Percentiles rank a stretch among this genome's conserved stretches.
These are phyloP conservation scores for Symbiodinium natans DNA, from an alignment of 73 alveolate species.

Conservation along the genomic window DNA sequence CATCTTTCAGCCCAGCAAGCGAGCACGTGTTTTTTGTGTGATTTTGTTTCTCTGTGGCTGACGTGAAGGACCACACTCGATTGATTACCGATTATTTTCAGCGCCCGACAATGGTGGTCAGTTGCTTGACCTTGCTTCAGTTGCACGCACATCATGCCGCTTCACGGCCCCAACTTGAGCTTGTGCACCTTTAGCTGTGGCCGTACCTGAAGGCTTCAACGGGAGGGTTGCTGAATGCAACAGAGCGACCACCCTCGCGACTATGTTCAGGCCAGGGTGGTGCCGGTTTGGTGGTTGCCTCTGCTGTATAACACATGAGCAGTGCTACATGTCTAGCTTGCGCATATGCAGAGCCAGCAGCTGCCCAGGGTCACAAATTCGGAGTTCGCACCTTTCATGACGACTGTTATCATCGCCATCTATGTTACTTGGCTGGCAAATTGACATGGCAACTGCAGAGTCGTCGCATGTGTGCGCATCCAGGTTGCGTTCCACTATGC, in stretches of 20 bases:
- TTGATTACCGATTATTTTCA: constrained; percentile 50
- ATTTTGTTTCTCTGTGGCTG: neutral
- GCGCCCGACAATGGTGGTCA: constrained; percentile 25
- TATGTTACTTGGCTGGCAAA: neutral
- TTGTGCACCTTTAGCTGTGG: neutral
- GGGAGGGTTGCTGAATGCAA: constrained; percentile 50
- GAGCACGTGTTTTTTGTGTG: neutral
- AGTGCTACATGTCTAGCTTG: no score
- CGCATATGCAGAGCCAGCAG: neutral
- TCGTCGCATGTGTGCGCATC: neutral
- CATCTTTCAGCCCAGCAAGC: neutral
- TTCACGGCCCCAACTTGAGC: neutral
- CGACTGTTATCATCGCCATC: constrained; percentile 24
- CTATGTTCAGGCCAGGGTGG: constrained; percentile 58
- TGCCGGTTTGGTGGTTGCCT: no score
- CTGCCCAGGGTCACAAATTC: constrained; percentile 55
- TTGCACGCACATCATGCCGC: neutral
- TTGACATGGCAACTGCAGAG: neutral
- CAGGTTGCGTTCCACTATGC: neutral
- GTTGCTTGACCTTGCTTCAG: neutral
- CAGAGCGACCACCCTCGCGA: constrained; percentile 47
- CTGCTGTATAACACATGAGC: neutral
- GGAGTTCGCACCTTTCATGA: constrained; percentile 64
- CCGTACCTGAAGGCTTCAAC: constrained; percentile 27
- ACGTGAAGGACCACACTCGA: constrained; percentile 55